These are phyloP conservation scores for Diaporthe citrichinensis DNA, from an alignment of 2,329 filamentous ascomycete genomes.

Conservation along the genomic window DNA sequence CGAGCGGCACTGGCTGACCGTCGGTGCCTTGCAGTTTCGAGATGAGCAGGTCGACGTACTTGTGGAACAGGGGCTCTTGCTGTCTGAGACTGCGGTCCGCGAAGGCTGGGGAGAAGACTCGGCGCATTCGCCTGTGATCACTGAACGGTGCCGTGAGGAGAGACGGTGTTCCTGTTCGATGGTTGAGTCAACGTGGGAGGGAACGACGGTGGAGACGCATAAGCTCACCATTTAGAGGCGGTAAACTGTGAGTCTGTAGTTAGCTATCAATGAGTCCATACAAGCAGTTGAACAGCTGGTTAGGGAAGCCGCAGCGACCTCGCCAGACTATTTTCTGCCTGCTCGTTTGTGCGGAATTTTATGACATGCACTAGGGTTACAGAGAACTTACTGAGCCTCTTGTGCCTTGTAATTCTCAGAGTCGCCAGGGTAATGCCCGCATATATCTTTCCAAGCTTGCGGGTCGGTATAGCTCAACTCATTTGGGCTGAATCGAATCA, in stretches of 20 bases:
- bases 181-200: not conserved
- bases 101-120: slow-evolving; percentile 45
- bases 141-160: slow-evolving; percentile 40
- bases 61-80: slow-evolving; percentile 45
- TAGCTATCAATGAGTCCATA: not conserved
- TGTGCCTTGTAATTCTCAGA: slow-evolving; percentile 48
- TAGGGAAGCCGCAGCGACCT: not conserved
- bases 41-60: slow-evolving; percentile 43
- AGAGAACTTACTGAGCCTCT: slow-evolving; percentile 38
- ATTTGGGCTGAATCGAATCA: slow-evolving; percentile 26
- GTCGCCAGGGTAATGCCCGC: slow-evolving; percentile 25
- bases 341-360: not conserved
- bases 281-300: not conserved
- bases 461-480: slow-evolving; percentile 33
- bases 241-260: not conserved
- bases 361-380: not conserved
- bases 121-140: slow-evolving; percentile 43
- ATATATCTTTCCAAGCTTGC: slow-evolving; percentile 36
- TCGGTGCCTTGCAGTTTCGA: slow-evolving; percentile 38
- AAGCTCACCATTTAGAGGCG: not conserved
- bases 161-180: not conserved
- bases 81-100: slow-evolving; percentile 46
- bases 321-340: not conserved
- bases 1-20: slow-evolving; percentile 42
- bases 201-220: not conserved